These are phyloP conservation scores for Encephalitozoon intestinalis DNA, from an alignment of 371 early-diverging fungal species.

Conservation along the genomic window DNA sequence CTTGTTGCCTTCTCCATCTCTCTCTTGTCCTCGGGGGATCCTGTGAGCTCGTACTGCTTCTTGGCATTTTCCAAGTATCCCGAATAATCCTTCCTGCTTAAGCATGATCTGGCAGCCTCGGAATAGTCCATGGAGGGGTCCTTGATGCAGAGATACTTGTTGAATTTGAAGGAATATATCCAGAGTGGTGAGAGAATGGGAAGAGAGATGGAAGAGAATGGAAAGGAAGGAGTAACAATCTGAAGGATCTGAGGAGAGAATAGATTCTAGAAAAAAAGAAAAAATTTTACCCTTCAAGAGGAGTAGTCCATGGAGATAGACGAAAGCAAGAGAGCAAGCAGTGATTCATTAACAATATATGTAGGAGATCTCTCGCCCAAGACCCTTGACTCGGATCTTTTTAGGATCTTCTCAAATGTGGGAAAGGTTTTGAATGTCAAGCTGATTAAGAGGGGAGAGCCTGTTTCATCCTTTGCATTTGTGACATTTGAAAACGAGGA, in stretches of 20 bases:
- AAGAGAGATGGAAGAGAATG: background rate
- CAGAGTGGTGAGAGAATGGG: background rate
- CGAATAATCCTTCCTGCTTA: constrained; percentile 3
- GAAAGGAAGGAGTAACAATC: background rate
- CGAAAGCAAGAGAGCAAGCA: constrained; percentile 3
- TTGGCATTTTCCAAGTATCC: constrained; percentile 15
- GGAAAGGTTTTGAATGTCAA: constrained; percentile 38
- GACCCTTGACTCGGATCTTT: constrained; percentile 54
- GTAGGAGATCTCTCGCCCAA: constrained; percentile 55
- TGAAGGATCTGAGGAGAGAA: background rate
- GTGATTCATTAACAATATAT: constrained; percentile 35
- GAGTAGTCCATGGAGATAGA: constrained; percentile 11
- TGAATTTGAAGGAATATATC: background rate
- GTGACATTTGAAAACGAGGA: constrained; percentile 52
- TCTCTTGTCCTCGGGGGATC: background rate
- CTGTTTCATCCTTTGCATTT: constrained; percentile 53
- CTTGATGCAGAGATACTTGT: background rate
- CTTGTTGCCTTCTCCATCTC: constrained; percentile 24
- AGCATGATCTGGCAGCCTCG: background rate
- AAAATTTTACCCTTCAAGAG: constrained; percentile 21
- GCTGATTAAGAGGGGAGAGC: constrained; percentile 35
- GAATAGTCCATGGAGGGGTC: constrained; percentile 22
- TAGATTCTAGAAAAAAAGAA: background rate
- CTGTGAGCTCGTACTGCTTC: constrained; percentile 3
- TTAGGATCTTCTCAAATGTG: constrained; percentile 46